Evolutionary conservation across 2,329 filamentous ascomycete species (phyloP).

Genomic region (Lachnellula willkommii): DNA sequence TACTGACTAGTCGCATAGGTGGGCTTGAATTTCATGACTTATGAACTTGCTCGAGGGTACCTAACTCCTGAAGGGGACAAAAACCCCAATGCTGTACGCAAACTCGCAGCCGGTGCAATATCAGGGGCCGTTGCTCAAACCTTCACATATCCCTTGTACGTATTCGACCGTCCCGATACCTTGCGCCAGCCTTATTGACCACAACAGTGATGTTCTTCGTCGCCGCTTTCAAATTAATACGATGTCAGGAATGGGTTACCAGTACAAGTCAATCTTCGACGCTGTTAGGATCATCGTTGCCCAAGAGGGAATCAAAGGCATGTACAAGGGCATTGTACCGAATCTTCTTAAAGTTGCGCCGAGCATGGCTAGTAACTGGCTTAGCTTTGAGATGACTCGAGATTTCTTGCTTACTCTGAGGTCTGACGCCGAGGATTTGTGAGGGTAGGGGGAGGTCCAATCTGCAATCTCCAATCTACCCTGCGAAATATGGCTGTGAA

Average conservation of each 20-base stretch:
- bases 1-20: slow-evolving; percentile 52
- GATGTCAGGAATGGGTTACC: slow-evolving; percentile 96
- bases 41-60: slow-evolving; percentile 78
- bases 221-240: slow-evolving; percentile 98
- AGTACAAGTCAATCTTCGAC: slow-evolving; percentile 82
- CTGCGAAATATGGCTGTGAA: not conserved
- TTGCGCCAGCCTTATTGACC: slow-evolving; percentile 19
- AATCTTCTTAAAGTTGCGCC: slow-evolving; percentile 96
- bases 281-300: slow-evolving; percentile 75
- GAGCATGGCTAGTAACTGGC: slow-evolving; percentile 97
- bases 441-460: slow-evolving; percentile 4
- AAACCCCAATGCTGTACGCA: slow-evolving; percentile 73
- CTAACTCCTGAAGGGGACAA: slow-evolving; percentile 84
- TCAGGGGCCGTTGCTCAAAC: slow-evolving; percentile 97
- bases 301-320: slow-evolving; percentile 75
- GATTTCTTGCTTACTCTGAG: slow-evolving; percentile 71
- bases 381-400: slow-evolving; percentile 90
- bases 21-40: slow-evolving; percentile 97
- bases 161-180: slow-evolving; percentile 13
- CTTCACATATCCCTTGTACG: slow-evolving; percentile 96
- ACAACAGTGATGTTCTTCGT: slow-evolving; percentile 74
- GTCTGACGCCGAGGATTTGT: slow-evolving; percentile 31
- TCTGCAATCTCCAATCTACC: not conserved
- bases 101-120: slow-evolving; percentile 82
- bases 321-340: slow-evolving; percentile 95